A percentile compares a stretch with the other conserved stretches of the same genome.
Conservation (phyloP, 2,329 filamentous ascomycete genomes). For the Botrytis paeoniae region DNA sequence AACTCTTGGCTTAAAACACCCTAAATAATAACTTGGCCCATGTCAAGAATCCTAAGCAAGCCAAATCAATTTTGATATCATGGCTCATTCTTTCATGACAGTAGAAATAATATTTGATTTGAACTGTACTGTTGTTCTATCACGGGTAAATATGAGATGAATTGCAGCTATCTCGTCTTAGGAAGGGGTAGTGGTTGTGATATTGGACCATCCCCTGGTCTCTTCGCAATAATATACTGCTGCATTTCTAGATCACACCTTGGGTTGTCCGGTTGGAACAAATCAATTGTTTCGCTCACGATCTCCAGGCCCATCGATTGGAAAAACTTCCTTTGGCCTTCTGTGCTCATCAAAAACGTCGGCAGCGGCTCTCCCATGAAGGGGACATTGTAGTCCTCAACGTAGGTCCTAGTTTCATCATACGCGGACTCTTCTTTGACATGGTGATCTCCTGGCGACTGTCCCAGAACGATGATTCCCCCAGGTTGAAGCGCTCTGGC, state of each 20-base stretch:
- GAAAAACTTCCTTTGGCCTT: constrained; percentile 29
- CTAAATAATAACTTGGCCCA: background rate
- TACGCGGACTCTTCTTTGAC: constrained; percentile 33
- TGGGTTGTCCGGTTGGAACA: constrained; percentile 28
- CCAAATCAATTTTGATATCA: background rate
- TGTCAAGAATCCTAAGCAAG: background rate
- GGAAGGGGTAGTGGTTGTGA: constrained; percentile 18
- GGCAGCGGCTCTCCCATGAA: constrained; percentile 33
- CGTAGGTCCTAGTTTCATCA: constrained; percentile 36
- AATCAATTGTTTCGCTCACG: constrained; percentile 27
- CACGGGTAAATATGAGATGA: background rate
- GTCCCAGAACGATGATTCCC: constrained; percentile 35
- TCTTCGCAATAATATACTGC: constrained; percentile 23
- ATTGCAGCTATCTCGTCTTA: background rate
- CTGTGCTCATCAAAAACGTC: constrained; percentile 28
- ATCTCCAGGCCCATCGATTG: constrained; percentile 30
- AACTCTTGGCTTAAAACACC: background rate
- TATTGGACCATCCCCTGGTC: constrained; percentile 1
- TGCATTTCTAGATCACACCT: constrained; percentile 22
- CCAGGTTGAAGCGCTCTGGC: constrained; percentile 30
- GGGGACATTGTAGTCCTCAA: constrained; percentile 29
- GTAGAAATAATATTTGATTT: background rate
- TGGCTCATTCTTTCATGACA: background rate
- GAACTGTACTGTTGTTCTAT: background rate
- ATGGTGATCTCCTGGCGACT: constrained; percentile 32